A percentile compares a stretch with the other conserved stretches of the same genome.
These are phyloP conservation scores for Crithidia acanthocephali DNA, from an alignment of 208 protist species.

Conservation along the genomic window DNA sequence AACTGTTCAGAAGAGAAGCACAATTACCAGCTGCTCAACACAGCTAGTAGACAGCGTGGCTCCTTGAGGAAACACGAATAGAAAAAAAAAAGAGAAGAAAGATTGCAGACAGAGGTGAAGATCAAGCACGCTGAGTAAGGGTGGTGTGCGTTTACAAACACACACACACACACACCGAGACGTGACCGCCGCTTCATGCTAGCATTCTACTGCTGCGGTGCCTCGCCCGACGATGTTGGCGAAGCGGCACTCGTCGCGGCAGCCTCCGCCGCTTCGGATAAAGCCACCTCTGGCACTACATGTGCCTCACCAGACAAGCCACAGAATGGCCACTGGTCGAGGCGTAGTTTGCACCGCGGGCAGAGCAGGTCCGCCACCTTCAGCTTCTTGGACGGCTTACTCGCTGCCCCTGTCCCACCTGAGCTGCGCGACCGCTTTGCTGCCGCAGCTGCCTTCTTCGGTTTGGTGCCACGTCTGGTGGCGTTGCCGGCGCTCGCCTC, in stretches of 20 bases:
- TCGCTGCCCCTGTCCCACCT: neutral
- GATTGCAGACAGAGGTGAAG: no score
- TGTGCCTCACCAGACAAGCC: slow-evolving; percentile 61
- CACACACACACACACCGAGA: slow-evolving; percentile 9
- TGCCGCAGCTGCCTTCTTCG: slow-evolving; percentile 1
- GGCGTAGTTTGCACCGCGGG: slow-evolving; percentile 45
- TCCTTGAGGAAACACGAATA: no score
- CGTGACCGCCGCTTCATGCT: no score
- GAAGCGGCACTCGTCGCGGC: slow-evolving; percentile 7
- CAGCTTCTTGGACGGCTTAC: neutral
- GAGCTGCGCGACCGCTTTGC: slow-evolving; percentile 6
- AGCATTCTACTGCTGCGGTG: no score
- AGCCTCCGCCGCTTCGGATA: neutral
- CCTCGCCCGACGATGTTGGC: neutral
- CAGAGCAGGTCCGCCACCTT: slow-evolving; percentile 36
- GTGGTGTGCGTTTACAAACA: neutral
- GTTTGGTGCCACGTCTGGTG: neutral
- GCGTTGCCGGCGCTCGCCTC: slow-evolving; percentile 9
- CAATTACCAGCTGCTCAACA: no score
- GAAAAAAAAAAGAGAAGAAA: no score
- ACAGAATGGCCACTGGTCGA: slow-evolving; percentile 69
- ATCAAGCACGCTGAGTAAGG: neutral
- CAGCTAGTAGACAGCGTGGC: no score
- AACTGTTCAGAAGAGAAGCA: no score
- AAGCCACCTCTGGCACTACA: slow-evolving; percentile 11